phyloP scores from a whole-genome alignment of 257 asterid species.

The Solanum dulcamara region DNA sequence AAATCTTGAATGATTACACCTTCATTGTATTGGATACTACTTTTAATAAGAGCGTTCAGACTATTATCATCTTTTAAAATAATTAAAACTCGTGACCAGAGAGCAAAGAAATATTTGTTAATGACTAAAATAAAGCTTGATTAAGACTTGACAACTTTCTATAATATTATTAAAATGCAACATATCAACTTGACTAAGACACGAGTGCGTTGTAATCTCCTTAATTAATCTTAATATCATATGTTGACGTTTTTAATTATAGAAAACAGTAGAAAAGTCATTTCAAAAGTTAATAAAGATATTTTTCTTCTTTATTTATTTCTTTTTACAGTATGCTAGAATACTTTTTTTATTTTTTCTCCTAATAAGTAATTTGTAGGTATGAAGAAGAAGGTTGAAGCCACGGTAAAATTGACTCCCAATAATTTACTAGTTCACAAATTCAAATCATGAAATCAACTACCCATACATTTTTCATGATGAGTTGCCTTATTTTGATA shows the following conservation, averaged over 20 bases:
- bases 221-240: neutral
- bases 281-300: neutral
- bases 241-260: neutral
- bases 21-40: neutral
- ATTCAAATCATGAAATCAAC: neutral
- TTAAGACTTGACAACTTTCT: neutral
- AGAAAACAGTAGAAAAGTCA: neutral
- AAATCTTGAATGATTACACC: constrained; percentile 5
- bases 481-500: neutral
- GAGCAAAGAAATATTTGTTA: neutral
- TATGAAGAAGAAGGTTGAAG: neutral
- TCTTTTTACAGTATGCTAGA: neutral
- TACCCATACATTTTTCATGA: too few relatives aligned
- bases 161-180: neutral
- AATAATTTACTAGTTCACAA: neutral
- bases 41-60: neutral
- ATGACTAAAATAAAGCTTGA: neutral
- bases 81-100: neutral
- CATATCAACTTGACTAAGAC: neutral
- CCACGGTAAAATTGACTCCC: neutral
- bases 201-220: neutral
- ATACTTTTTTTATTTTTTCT: neutral
- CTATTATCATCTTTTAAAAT: neutral
- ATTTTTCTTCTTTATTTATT: neutral
- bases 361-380: neutral